A percentile compares a stretch with the other conserved stretches of the same genome.
phyloP scores from a whole-genome alignment of 225 moss, liverwort and hornwort species.

The Marchantia paleacea region DNA sequence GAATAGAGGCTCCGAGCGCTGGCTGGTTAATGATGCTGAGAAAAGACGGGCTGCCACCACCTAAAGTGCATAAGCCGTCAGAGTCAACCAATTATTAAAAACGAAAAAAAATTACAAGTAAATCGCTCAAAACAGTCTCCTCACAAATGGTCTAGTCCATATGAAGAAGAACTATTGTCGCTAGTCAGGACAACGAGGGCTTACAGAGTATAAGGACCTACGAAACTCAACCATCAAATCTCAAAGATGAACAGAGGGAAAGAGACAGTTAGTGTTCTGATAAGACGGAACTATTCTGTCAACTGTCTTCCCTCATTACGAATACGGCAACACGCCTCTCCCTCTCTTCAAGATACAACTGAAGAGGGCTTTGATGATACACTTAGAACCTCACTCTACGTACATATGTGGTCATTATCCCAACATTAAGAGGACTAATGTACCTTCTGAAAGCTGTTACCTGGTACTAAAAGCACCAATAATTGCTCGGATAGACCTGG shows the following conservation, averaged over 20 bases:
- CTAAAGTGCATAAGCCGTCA: slow-evolving; percentile 76
- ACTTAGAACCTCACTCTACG: slow-evolving; percentile 35
- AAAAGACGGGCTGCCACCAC: slow-evolving; percentile 65
- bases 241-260: background rate
- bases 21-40: slow-evolving; percentile 42
- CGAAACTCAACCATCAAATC: background rate
- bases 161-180: slow-evolving; percentile 16
- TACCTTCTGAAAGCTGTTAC: slow-evolving; percentile 97
- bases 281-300: background rate
- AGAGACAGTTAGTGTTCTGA: background rate
- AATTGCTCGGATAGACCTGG: slow-evolving; percentile 83
- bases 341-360: slow-evolving; percentile 14
- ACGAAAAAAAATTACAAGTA: slow-evolving; percentile 2
- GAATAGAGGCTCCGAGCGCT: slow-evolving; percentile 44
- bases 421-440: slow-evolving; percentile 71
- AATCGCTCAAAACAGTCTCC: slow-evolving; percentile 4
- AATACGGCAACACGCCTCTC: background rate
- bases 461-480: slow-evolving; percentile 86
- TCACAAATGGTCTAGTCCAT: background rate
- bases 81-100: slow-evolving; percentile 33
- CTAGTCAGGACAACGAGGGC: background rate
- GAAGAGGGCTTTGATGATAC: slow-evolving; percentile 26
- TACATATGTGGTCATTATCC: slow-evolving; percentile 51
- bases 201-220: slow-evolving; percentile 13
- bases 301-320: slow-evolving; percentile 8